Evolutionary conservation across 345 rosid species (phyloP).

Genomic region (Excoecaria cochinchinensis): DNA sequence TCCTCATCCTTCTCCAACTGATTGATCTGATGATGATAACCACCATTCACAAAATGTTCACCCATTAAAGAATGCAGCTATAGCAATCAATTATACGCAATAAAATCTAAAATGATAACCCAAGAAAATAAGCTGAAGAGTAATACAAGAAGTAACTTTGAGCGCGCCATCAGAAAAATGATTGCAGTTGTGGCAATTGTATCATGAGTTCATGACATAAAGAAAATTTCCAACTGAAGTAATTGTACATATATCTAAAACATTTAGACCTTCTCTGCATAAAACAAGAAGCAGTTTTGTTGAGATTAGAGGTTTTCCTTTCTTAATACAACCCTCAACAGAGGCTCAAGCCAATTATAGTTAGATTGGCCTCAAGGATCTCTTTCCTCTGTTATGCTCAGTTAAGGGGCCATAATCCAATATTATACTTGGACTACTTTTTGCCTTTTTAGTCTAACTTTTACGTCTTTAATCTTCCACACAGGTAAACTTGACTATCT

Average conservation of each 20-base stretch:
- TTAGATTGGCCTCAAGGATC: background rate
- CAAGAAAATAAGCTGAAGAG: background rate
- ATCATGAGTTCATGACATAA: background rate
- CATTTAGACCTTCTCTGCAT: background rate
- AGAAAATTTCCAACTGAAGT: background rate
- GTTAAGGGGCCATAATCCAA: background rate
- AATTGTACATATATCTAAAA: background rate
- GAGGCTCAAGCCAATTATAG: background rate
- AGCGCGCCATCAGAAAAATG: background rate
- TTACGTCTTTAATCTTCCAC: background rate
- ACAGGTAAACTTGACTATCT: background rate
- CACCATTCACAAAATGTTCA: background rate
- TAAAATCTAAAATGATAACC: background rate
- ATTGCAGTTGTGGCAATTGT: background rate
- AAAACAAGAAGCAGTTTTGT: background rate
- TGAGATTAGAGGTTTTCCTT: background rate
- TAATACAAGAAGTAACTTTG: background rate
- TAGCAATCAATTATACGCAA: background rate
- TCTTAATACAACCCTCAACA: background rate
- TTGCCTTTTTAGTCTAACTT: background rate
- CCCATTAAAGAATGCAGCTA: background rate
- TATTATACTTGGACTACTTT: background rate
- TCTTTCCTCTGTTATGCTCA: background rate
- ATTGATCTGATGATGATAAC: conserved; percentile 57
- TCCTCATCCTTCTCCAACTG: conserved; percentile 95